phyloP scores from a whole-genome alignment of 2,329 filamentous ascomycete genomes.

The Grosmannia serpens region DNA sequence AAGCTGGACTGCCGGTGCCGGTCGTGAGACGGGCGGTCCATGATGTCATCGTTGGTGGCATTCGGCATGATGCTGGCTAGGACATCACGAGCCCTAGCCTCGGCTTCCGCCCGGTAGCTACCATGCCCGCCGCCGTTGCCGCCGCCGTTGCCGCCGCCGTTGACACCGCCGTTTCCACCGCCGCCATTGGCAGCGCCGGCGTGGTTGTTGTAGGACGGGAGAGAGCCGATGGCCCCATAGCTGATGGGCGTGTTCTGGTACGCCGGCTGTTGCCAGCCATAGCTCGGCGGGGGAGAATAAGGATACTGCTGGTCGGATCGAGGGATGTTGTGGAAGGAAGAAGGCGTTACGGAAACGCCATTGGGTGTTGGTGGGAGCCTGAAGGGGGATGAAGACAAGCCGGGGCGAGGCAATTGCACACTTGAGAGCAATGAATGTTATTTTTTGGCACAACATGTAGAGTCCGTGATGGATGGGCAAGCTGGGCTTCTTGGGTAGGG shows the following conservation, averaged over 20 bases:
- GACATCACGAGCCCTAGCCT: background rate
- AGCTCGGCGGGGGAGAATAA: conserved; percentile 8
- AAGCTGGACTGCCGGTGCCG: conserved; percentile 39
- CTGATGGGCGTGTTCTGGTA: conserved; percentile 9
- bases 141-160: background rate
- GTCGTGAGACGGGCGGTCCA: conserved; percentile 18
- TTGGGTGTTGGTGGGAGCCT: conserved; percentile 15
- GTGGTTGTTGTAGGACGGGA: conserved; percentile 14
- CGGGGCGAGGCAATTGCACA: conserved; percentile 29
- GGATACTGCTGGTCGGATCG: conserved; percentile 7
- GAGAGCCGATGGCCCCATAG: conserved; percentile 10
- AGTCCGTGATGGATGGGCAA: background rate
- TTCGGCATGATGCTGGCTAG: background rate
- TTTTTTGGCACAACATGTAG: background rate
- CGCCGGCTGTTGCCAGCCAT: conserved; percentile 13
- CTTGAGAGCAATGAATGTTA: conserved; percentile 21
- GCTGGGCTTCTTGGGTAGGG: background rate
- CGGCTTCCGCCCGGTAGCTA: background rate
- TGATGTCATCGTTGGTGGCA: background rate
- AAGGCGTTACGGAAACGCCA: conserved; percentile 24
- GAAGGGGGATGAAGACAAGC: conserved; percentile 15
- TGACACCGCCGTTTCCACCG: background rate
- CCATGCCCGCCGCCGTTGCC: background rate
- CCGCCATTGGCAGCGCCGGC: background rate
- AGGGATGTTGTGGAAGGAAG: conserved; percentile 25